phyloP scores from a whole-genome alignment of 2,329 filamentous ascomycete genomes.

The Claviceps sp. region DNA sequence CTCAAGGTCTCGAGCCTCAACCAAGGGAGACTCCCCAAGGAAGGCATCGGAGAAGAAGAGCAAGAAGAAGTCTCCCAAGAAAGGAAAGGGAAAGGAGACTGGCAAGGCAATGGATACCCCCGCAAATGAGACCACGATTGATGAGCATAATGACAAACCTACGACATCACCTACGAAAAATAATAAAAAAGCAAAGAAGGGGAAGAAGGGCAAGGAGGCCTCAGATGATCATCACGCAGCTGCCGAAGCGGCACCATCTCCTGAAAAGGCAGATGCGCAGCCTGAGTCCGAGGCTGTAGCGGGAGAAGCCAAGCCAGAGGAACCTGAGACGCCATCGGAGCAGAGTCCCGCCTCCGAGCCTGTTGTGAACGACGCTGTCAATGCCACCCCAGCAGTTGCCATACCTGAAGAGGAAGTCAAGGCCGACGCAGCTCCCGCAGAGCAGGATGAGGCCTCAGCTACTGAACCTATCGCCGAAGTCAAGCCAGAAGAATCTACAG shows the following conservation, averaged over 20 bases:
- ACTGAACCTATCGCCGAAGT: background rate
- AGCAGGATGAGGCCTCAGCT: background rate
- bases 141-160: slow-evolving; percentile 7
- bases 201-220: slow-evolving; percentile 8
- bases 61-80: slow-evolving; percentile 6
- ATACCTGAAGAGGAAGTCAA: background rate
- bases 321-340: background rate
- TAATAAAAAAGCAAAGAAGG: slow-evolving; percentile 13
- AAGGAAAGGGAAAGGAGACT: slow-evolving; percentile 9
- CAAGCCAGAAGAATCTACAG: background rate
- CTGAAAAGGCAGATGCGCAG: slow-evolving; percentile 2
- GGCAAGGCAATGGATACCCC: slow-evolving; percentile 4
- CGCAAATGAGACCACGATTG: slow-evolving; percentile 8
- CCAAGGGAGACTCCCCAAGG: slow-evolving; percentile 5
- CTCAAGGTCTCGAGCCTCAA: slow-evolving; percentile 2
- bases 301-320: slow-evolving; percentile 2
- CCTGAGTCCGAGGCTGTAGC: slow-evolving; percentile 6
- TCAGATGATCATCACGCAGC: background rate
- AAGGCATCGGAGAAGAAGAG: slow-evolving; percentile 1
- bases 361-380: background rate
- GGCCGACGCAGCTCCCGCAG: background rate
- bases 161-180: slow-evolving; percentile 12
- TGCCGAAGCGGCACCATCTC: background rate
- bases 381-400: background rate
- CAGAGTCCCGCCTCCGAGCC: background rate